phyloP scores from a whole-genome alignment of 164 flowering plant species.

The Magnolia kwangsiensis region DNA sequence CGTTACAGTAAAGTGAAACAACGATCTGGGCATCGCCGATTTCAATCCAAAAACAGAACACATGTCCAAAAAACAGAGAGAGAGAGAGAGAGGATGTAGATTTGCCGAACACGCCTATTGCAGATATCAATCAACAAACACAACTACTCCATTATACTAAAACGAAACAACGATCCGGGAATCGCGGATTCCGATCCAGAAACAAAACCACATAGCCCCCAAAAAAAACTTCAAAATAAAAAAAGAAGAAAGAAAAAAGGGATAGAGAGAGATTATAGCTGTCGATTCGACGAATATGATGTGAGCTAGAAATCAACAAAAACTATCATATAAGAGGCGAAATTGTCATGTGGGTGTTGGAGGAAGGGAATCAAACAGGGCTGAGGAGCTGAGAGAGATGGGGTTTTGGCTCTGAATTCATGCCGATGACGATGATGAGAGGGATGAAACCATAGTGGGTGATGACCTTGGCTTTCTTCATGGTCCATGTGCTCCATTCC shows the following conservation, averaged over 20 bases:
- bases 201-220: not conserved
- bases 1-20: not conserved
- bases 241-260: not conserved
- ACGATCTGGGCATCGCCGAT: not conserved
- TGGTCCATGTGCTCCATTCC: slow-evolving; percentile 72
- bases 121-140: not conserved
- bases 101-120: not conserved
- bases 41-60: not conserved
- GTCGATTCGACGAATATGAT: not conserved
- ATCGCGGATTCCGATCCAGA: not conserved
- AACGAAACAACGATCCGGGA: not conserved
- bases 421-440: slow-evolving; percentile 67
- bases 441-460: slow-evolving; percentile 89
- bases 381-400: slow-evolving; percentile 53
- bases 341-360: not conserved
- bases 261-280: not conserved
- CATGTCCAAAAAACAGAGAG: not conserved
- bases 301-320: not conserved
- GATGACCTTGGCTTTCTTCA: slow-evolving; percentile 74
- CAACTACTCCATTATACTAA: not conserved
- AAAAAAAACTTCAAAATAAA: not conserved
- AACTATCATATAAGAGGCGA: not conserved
- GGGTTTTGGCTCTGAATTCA: slow-evolving; percentile 84
- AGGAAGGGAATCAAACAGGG: slow-evolving; percentile 44
- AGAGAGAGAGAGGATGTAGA: not conserved